Percentiles rank a stretch among this genome's conserved stretches.
phyloP scores from a whole-genome alignment of 83 land plant species.

The Picea engelmannii region DNA sequence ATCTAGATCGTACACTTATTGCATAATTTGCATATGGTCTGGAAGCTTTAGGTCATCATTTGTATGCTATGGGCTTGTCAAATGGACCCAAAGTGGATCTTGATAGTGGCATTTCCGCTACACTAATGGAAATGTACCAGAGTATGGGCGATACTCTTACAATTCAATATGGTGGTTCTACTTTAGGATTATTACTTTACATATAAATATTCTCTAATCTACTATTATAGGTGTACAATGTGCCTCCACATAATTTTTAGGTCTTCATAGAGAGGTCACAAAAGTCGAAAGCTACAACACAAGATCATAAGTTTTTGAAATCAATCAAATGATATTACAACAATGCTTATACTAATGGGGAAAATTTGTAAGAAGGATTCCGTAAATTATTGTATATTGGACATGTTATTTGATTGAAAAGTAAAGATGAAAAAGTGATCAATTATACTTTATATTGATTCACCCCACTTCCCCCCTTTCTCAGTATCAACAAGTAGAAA shows the following conservation, averaged over 20 bases:
- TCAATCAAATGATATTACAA: conserved; percentile 95
- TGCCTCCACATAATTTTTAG: neutral
- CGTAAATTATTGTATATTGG: conserved; percentile 20
- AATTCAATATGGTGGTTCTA: conserved; percentile 94
- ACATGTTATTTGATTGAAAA: too few relatives aligned
- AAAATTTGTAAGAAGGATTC: conserved; percentile 86
- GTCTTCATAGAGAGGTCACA: conserved; percentile 77
- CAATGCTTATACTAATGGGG: conserved; percentile 97
- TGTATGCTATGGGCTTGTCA: too few relatives aligned
- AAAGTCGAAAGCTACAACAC: conserved; percentile 98
- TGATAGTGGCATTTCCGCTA: conserved; percentile 66
- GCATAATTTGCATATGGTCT: too few relatives aligned
- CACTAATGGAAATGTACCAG: conserved; percentile 95
- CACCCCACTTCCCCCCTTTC: too few relatives aligned
- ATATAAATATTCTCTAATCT: too few relatives aligned
- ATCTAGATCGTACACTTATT: too few relatives aligned
- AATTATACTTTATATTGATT: too few relatives aligned
- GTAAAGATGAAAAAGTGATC: too few relatives aligned
- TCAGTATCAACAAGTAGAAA: too few relatives aligned
- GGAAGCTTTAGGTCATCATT: too few relatives aligned
- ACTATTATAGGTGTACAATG: neutral
- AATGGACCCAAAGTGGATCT: too few relatives aligned
- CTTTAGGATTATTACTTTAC: too few relatives aligned
- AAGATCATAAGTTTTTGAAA: conserved; percentile 89
- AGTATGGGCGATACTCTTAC: conserved; percentile 98